phyloP scores from a whole-genome alignment of 352 stramenopile genomes.

The Hyaloperonospora brassicae region DNA sequence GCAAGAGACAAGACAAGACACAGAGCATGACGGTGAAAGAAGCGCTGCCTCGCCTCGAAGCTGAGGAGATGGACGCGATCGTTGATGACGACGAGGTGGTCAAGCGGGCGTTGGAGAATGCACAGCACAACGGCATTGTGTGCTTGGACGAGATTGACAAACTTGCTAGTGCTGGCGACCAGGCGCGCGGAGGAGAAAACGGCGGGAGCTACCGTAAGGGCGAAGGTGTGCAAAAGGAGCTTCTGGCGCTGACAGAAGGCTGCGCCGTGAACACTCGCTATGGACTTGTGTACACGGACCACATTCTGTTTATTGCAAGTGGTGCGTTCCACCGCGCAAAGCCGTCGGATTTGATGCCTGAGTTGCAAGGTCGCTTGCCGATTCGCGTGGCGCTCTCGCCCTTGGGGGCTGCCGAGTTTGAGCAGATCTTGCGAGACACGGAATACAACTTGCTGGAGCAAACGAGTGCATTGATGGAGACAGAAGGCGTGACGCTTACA shows the following conservation, averaged over 20 bases:
- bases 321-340: conserved; percentile 96
- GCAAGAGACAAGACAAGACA: conserved; percentile 25
- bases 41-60: conserved; percentile 57
- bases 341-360: conserved; percentile 95
- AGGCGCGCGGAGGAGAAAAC: conserved; percentile 52
- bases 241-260: conserved; percentile 97
- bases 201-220: conserved; percentile 87
- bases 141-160: conserved; percentile 99
- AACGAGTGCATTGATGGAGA: conserved; percentile 93
- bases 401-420: conserved; percentile 95
- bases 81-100: conserved; percentile 73
- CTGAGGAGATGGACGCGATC: conserved; percentile 63
- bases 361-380: conserved; percentile 95
- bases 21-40: conserved; percentile 71
- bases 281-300: conserved; percentile 95
- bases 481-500: conserved; percentile 90
- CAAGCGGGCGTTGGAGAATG: conserved; percentile 69
- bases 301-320: conserved; percentile 97
- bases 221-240: conserved; percentile 97
- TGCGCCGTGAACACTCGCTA: conserved; percentile 92
- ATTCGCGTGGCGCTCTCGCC: conserved; percentile 97
- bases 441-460: conserved; percentile 94
- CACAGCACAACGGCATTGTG: conserved; percentile 97
- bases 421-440: conserved; percentile 96
- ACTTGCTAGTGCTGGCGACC: conserved; percentile 84